Conservation (phyloP, 208 protist species). For the Trypanosoma boissoni region DNA sequence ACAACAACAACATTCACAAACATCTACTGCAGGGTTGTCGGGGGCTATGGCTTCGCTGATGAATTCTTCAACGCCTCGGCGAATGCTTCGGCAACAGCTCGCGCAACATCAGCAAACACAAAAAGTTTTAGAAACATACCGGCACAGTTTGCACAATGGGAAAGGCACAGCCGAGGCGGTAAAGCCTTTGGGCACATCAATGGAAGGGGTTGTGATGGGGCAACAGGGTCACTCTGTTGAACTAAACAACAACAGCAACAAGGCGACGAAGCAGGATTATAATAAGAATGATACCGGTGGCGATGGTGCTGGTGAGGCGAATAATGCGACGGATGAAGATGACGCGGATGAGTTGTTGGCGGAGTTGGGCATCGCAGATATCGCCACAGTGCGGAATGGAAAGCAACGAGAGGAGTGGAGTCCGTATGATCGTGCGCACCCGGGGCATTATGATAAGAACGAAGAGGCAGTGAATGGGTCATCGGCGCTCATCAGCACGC, state of each 20-base stretch:
- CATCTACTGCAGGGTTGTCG: constrained; percentile 3
- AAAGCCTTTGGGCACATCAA: too few species aligned
- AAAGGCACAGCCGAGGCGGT: neutral
- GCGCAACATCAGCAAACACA: constrained; percentile 66
- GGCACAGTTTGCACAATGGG: constrained; percentile 23
- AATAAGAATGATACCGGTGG: neutral
- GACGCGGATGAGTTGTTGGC: constrained; percentile 26
- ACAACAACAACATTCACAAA: constrained; percentile 14
- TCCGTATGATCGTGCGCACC: too few species aligned
- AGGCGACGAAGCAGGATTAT: neutral
- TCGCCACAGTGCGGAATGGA: constrained; percentile 26
- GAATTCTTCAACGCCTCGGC: constrained; percentile 41
- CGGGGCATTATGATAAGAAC: too few species aligned
- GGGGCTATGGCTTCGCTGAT: neutral
- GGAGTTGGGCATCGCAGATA: constrained; percentile 28
- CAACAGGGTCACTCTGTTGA: neutral
- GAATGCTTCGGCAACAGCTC: constrained; percentile 55
- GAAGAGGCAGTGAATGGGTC: too few species aligned
- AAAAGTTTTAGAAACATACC: constrained; percentile 44
- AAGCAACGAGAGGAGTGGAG: too few species aligned
- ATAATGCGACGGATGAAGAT: constrained; percentile 8
- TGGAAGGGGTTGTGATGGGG: too few species aligned
- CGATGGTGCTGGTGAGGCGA: neutral
- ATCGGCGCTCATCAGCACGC: too few species aligned
- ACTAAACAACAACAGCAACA: neutral